A percentile compares a stretch with the other conserved stretches of the same genome.
Evolutionary conservation across 257 asterid genomes (phyloP).

Genomic region (Osmanthus fragrans): DNA sequence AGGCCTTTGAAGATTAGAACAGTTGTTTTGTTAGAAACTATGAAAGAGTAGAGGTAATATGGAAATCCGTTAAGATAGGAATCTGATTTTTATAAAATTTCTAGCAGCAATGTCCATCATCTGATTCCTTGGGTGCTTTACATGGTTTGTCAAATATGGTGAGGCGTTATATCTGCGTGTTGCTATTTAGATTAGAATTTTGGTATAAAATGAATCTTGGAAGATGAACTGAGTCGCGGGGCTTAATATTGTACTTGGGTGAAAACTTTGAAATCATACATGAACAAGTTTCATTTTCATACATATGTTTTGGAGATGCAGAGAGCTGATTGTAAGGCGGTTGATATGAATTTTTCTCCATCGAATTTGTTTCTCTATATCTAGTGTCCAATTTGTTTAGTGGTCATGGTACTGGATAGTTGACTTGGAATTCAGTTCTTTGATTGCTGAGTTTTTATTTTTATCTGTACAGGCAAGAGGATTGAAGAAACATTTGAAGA

Average conservation of each 20-base stretch:
- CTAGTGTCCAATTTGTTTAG: not conserved
- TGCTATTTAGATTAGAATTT: not conserved
- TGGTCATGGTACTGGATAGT: not conserved
- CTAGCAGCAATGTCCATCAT: not conserved
- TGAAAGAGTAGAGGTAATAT: not conserved
- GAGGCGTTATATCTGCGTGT: not conserved
- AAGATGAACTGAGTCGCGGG: not conserved
- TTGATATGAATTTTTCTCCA: no score
- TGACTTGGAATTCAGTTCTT: not conserved
- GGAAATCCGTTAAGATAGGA: not conserved
- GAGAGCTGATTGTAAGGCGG: not conserved
- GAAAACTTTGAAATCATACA: not conserved
- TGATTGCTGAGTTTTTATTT: not conserved
- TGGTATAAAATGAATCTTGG: not conserved
- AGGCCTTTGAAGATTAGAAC: not conserved
- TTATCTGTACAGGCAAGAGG: not conserved
- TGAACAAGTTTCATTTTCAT: not conserved
- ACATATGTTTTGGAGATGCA: not conserved
- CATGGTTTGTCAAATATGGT: not conserved
- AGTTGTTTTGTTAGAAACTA: not conserved
- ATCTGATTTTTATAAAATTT: not conserved
- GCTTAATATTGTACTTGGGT: not conserved
- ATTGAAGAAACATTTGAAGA: slow-evolving; percentile 2
- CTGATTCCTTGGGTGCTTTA: not conserved
- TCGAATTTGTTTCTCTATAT: not conserved